Evolutionary conservation across 2,329 filamentous ascomycete genomes (phyloP).

Genomic region (Thielaviopsis populi): DNA sequence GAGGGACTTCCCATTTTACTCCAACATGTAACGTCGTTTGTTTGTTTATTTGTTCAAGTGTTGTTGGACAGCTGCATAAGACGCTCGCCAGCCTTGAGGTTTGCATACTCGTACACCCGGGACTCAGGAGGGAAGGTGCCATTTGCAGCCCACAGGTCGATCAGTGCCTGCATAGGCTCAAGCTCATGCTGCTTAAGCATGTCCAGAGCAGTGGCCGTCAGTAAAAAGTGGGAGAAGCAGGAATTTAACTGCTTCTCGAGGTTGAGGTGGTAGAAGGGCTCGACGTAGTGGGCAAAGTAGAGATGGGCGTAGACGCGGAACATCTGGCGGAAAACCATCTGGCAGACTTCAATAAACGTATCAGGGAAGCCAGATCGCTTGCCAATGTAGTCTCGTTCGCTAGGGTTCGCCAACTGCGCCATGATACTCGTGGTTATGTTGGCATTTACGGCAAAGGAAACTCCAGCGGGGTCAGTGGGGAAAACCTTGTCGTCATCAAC

Average conservation of each 20-base stretch:
- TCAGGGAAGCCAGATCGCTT: conserved; percentile 86
- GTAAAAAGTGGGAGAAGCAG: conserved; percentile 73
- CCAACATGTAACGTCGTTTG: background rate
- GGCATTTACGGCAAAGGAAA: conserved; percentile 51
- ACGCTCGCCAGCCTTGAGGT: conserved; percentile 43
- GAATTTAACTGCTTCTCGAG: conserved; percentile 71
- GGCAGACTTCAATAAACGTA: conserved; percentile 78
- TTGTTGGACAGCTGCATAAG: conserved; percentile 34
- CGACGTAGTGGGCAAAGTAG: conserved; percentile 88
- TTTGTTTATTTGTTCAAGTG: background rate
- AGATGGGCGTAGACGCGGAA: conserved; percentile 96
- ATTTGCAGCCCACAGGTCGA: conserved; percentile 82
- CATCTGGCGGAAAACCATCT: conserved; percentile 93
- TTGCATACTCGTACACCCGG: conserved; percentile 51
- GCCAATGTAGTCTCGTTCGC: conserved; percentile 65
- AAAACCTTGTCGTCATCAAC: conserved; percentile 83
- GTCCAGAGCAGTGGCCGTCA: conserved; percentile 64
- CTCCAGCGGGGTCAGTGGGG: conserved; percentile 63
- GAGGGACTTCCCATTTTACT: background rate
- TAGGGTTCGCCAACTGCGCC: conserved; percentile 44
- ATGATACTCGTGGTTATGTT: conserved; percentile 43
- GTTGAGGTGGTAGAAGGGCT: conserved; percentile 72
- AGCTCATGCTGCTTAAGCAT: conserved; percentile 80
- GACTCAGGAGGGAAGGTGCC: conserved; percentile 70
- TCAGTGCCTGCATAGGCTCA: conserved; percentile 88